A percentile compares a stretch with the other conserved stretches of the same genome.
phyloP scores from a whole-genome alignment of 208 protist species.

The Trypanosoma boissoni region DNA sequence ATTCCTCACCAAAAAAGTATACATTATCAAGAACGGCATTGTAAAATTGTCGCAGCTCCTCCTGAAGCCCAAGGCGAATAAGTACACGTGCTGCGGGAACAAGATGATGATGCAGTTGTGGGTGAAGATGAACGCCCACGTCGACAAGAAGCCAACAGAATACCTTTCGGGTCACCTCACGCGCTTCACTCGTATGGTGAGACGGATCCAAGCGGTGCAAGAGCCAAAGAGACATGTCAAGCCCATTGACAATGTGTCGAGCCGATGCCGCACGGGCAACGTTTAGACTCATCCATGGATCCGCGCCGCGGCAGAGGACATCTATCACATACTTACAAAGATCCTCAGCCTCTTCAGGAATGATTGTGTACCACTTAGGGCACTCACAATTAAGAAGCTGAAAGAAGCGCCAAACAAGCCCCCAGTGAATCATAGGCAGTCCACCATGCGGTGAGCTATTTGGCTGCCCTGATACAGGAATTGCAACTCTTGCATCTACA shows the following conservation, averaged over 20 bases:
- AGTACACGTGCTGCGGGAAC: constrained; percentile 67
- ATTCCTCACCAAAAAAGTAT: constrained; percentile 51
- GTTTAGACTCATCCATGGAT: constrained; percentile 81
- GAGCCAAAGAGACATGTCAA: constrained; percentile 79
- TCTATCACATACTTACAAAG: constrained; percentile 59
- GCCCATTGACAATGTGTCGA: constrained; percentile 71
- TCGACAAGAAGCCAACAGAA: constrained; percentile 82
- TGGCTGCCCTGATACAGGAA: not conserved
- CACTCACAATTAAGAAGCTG: constrained; percentile 76
- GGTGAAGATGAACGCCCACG: constrained; percentile 78
- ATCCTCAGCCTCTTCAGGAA: constrained; percentile 60
- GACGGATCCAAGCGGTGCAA: constrained; percentile 70
- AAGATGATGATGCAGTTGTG: constrained; percentile 64
- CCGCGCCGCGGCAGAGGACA: constrained; percentile 66
- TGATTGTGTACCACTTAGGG: constrained; percentile 47
- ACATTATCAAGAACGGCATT: constrained; percentile 81
- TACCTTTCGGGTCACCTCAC: constrained; percentile 60
- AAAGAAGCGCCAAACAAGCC: constrained; percentile 71
- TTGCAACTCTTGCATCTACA: too few species aligned
- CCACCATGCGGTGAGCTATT: not conserved
- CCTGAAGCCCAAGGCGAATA: constrained; percentile 59
- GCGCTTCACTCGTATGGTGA: constrained; percentile 69
- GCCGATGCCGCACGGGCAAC: constrained; percentile 54
- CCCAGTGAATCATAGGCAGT: constrained; percentile 84
- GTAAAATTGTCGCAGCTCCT: constrained; percentile 72